A percentile compares a stretch with the other conserved stretches of the same genome.
Conservation (phyloP, 2,329 filamentous ascomycete species). For the Orbilia ellipsospora region DNA sequence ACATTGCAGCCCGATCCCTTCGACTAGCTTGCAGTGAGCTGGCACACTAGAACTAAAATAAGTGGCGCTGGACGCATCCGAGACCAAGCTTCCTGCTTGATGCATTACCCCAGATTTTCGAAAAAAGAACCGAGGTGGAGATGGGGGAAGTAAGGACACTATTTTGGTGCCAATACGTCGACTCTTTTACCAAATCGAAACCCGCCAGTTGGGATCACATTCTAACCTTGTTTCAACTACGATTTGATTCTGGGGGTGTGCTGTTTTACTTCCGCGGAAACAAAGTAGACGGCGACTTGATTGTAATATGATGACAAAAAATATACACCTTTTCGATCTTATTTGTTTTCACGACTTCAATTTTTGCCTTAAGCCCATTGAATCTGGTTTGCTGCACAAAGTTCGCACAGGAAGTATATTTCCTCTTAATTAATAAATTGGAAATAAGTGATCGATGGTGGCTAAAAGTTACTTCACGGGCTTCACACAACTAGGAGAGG, state of each 20-base stretch:
- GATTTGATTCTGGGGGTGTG: background rate
- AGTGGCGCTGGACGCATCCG: conserved; percentile 53
- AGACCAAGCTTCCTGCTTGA: conserved; percentile 52
- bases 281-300: conserved; percentile 31
- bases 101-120: conserved; percentile 56
- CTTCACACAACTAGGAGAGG: too few relatives aligned
- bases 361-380: too few relatives aligned
- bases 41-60: conserved; percentile 34
- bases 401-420: background rate
- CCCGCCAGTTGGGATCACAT: conserved; percentile 12
- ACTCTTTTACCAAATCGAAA: conserved; percentile 19
- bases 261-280: conserved; percentile 35
- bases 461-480: too few relatives aligned
- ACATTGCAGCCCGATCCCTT: conserved; percentile 35
- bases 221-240: conserved; percentile 50
- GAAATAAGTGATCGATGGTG: too few relatives aligned
- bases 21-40: conserved; percentile 28
- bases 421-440: conserved; percentile 6
- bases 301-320: conserved; percentile 40
- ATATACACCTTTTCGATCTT: conserved; percentile 9
- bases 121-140: conserved; percentile 31
- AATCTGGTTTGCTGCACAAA: background rate
- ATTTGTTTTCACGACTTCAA: too few relatives aligned
- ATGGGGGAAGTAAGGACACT: background rate
- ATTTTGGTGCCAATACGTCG: conserved; percentile 10